Base-by-base conservation (phyloP, 225 moss, liverwort and hornwort species). In the Sphagnum tenellum region DNA sequence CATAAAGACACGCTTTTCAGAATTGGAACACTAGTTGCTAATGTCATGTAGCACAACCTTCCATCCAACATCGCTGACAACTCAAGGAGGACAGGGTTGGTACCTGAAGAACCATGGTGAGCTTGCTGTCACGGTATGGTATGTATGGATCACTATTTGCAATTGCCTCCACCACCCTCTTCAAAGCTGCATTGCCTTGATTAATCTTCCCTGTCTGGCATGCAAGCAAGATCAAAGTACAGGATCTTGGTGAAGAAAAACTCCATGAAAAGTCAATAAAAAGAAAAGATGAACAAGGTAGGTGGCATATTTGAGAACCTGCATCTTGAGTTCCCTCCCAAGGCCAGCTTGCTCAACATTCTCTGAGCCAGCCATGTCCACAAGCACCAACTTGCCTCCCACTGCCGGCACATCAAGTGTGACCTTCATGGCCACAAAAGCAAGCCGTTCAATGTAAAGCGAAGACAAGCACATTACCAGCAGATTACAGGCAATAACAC, bases 341-440 rank as follows among this genome's bases (percentile, higher is more conserved):
- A 91, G 72, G 4, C 94, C 94, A n/a, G 94, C 94, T 72, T 89
- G 91, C 51, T 94, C 94, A 5, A 94, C 74, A 49, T 94, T 94
- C 68, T 94, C 94, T 49, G 94, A 94, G 3, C 94, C 94, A 11
- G 94, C 94, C 94, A 94, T 94, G 56, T 94, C 94, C 66, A 94
- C 87, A 52, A 94, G 64, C 12, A 91, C 87, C 61, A 94, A 72
- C 62, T 91, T 85, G 47, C 94, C 94, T 60, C 89, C 91, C 12
- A 94, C 94, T 49, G 85, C 91, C 1, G 94, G 94, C 12, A 94
- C 82, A 64, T 94, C 94, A 12, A 94, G 75, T 6, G 88, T 91
- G 14, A 94, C 91, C 94, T 94, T 87, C 68, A 50, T 48, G 46
- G n/a, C 5, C 48, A 13, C 12, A 50, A 47, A 4, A 29, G 8